Conservation (phyloP, 164 flowering plant species). For the Umbilicus rupestris region DNA sequence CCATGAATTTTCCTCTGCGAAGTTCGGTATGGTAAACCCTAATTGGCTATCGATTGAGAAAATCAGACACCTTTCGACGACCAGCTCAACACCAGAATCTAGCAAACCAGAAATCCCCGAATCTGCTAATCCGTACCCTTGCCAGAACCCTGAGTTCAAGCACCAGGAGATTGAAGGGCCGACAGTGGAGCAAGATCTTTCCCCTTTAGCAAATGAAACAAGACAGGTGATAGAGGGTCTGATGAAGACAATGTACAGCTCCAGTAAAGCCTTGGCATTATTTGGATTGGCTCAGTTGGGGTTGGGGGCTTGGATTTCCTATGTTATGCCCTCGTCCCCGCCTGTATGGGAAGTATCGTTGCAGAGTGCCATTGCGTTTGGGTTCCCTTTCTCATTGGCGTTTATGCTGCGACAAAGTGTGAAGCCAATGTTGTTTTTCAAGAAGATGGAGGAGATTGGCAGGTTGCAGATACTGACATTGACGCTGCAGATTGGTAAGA, state of each 20-base stretch:
- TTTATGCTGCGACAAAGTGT: constrained; percentile 48
- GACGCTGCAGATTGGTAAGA: constrained; percentile 63
- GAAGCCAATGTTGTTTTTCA: constrained; percentile 73
- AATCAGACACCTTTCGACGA: constrained; percentile 13
- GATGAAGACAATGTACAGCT: constrained; percentile 52
- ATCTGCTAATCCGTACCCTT: constrained; percentile 13
- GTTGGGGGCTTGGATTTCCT: constrained; percentile 70
- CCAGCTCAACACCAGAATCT: constrained; percentile 9
- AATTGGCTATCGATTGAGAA: neutral
- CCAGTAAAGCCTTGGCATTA: constrained; percentile 54
- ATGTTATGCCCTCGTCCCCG: constrained; percentile 24
- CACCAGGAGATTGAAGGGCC: constrained; percentile 71
- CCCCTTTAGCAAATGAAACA: constrained; percentile 51
- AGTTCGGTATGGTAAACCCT: constrained; percentile 10
- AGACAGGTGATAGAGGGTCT: constrained; percentile 44
- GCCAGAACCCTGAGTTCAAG: constrained; percentile 33
- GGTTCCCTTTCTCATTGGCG: constrained; percentile 68
- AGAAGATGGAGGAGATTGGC: constrained; percentile 85
- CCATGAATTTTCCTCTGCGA: constrained; percentile 12
- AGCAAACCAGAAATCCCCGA: constrained; percentile 4
- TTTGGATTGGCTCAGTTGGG: constrained; percentile 65
- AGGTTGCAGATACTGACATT: constrained; percentile 81
- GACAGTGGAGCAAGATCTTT: constrained; percentile 54
- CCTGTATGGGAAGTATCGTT: constrained; percentile 37
- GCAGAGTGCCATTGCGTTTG: constrained; percentile 60